A percentile compares a stretch with the other conserved stretches of the same genome.
These are phyloP conservation scores for Ascochyta pisi DNA, from an alignment of 2,329 filamentous ascomycete genomes.

Conservation along the genomic window DNA sequence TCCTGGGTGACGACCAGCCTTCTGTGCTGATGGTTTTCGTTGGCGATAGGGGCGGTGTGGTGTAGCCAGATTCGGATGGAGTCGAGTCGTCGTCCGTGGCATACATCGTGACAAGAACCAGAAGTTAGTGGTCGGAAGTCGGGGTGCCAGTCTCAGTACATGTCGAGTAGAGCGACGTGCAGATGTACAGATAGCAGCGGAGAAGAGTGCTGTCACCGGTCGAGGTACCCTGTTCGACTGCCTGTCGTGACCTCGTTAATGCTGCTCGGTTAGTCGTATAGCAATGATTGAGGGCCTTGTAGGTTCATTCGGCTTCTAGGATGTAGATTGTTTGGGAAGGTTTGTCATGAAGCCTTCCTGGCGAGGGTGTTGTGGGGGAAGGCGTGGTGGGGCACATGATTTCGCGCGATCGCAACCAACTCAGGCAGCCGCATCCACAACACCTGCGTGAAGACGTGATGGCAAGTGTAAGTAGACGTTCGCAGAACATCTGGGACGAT, in stretches of 20 bases:
- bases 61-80: slow-evolving; percentile 25
- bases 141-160: slow-evolving; percentile 24
- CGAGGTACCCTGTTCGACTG: slow-evolving; percentile 6
- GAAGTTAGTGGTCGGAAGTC: slow-evolving; percentile 8
- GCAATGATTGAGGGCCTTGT: slow-evolving; percentile 30
- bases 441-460: slow-evolving; percentile 31
- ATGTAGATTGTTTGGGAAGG: slow-evolving; percentile 19
- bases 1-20: slow-evolving; percentile 40
- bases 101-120: slow-evolving; percentile 29
- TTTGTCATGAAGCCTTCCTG: slow-evolving; percentile 20
- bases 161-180: slow-evolving; percentile 33
- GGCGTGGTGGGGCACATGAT: slow-evolving; percentile 39
- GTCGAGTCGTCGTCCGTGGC: slow-evolving; percentile 27
- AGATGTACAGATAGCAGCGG: slow-evolving; percentile 8
- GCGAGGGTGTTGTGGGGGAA: slow-evolving; percentile 25
- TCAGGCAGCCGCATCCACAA: slow-evolving; percentile 21
- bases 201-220: slow-evolving; percentile 3
- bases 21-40: slow-evolving; percentile 44
- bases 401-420: slow-evolving; percentile 30
- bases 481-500: neutral
- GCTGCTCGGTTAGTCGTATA: slow-evolving; percentile 45
- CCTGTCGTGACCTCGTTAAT: slow-evolving; percentile 33
- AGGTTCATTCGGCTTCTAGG: slow-evolving; percentile 28
- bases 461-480: slow-evolving; percentile 49
- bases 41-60: slow-evolving; percentile 45